A percentile compares a stretch with the other conserved stretches of the same genome.
phyloP scores from a whole-genome alignment of 2,329 filamentous ascomycete species.

The Sphaerulina vaccinii region DNA sequence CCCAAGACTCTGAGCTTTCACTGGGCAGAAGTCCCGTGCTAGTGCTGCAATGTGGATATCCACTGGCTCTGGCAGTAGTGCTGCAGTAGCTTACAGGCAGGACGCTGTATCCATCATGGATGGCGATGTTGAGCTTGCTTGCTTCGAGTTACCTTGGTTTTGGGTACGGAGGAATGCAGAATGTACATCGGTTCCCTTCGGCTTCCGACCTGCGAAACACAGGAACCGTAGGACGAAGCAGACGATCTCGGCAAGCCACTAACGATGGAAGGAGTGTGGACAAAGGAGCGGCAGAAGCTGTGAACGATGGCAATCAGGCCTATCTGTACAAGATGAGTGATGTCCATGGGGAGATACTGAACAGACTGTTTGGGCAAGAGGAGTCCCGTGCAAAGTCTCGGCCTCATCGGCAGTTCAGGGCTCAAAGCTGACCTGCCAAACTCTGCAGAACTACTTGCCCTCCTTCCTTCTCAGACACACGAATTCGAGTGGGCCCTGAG shows the following conservation, averaged over 20 bases:
- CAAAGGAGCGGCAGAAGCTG: no score
- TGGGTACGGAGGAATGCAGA: conserved; percentile 12
- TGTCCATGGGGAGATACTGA: no score
- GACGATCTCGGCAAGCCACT: no score
- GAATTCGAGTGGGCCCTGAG: no score
- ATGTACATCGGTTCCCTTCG: background rate
- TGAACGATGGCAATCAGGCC: no score
- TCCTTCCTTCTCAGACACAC: no score
- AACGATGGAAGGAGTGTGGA: no score
- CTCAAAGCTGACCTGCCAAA: background rate
- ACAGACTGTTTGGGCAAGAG: no score
- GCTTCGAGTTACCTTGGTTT: conserved; percentile 9
- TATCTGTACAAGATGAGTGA: no score
- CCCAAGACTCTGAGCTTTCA: conserved; percentile 15
- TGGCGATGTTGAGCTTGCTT: conserved; percentile 15
- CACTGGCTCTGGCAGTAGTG: conserved; percentile 25
- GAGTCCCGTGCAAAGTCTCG: background rate
- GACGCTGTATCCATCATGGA: conserved; percentile 19
- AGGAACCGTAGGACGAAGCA: no score
- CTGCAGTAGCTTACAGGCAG: conserved; percentile 24
- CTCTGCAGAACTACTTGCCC: no score
- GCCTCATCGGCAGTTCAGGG: background rate
- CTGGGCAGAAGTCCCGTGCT: conserved; percentile 38
- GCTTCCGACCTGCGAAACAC: background rate
- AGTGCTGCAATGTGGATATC: conserved; percentile 40